Evolutionary conservation across 1,284 basidiomycete genomes (phyloP).

Genomic region (Kwoniella shivajii): DNA sequence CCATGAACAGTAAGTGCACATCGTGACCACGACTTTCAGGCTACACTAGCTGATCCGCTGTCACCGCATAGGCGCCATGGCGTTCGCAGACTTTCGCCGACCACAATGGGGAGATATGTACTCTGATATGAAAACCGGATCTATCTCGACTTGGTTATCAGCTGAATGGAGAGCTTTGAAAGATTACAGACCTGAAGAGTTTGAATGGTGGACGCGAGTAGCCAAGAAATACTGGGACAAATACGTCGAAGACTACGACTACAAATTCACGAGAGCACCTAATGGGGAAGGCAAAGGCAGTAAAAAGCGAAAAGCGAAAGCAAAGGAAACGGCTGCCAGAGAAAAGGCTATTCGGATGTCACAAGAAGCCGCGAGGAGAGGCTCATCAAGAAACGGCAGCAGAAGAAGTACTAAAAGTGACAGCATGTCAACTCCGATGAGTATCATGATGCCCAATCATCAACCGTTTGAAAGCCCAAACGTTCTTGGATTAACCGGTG

Average conservation of each 20-base stretch:
- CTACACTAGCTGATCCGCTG: background rate
- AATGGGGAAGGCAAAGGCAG: slow-evolving; percentile 12
- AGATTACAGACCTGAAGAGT: slow-evolving; percentile 3
- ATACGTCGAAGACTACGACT: slow-evolving; percentile 7
- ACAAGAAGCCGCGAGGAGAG: slow-evolving; percentile 4
- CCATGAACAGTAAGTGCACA: slow-evolving; percentile 17
- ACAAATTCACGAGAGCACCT: slow-evolving; percentile 13
- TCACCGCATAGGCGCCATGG: slow-evolving; percentile 10
- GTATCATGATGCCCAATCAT: slow-evolving; percentile 5
- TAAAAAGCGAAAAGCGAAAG: slow-evolving; percentile 10
- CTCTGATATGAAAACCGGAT: slow-evolving; percentile 6
- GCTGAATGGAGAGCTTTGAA: slow-evolving; percentile 16
- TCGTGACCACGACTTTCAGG: no score
- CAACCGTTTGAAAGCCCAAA: slow-evolving; percentile 7
- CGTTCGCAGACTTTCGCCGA: slow-evolving; percentile 9
- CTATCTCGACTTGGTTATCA: slow-evolving; percentile 11
- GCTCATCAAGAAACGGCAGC: background rate
- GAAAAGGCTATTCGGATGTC: slow-evolving; percentile 7
- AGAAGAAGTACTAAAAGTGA: background rate
- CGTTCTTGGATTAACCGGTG: background rate
- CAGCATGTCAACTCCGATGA: background rate
- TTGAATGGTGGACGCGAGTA: slow-evolving; percentile 7
- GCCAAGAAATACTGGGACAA: slow-evolving; percentile 10
- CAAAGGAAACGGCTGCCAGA: slow-evolving; percentile 3
- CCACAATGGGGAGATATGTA: slow-evolving; percentile 17